Conservation (phyloP, 2,329 filamentous ascomycete genomes). For the Calonectria pteridis region DNA sequence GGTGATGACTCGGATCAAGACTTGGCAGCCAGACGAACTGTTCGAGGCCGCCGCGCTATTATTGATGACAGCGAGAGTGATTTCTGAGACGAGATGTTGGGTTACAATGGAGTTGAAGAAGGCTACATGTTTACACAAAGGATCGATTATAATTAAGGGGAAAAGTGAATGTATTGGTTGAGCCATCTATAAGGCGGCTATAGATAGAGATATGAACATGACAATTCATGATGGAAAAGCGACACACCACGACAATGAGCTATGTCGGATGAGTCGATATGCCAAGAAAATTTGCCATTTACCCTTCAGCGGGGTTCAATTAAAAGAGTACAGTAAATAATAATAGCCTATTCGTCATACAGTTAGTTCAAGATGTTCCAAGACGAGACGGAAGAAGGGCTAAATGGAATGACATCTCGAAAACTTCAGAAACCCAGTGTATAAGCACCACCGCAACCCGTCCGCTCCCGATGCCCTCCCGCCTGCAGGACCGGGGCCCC, state of each 20-base stretch:
- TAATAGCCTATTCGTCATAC: constrained; percentile 21
- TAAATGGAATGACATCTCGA: constrained; percentile 42
- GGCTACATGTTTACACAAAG: neutral
- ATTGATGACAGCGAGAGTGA: constrained; percentile 50
- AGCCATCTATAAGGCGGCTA: constrained; percentile 29
- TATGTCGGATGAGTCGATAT: neutral
- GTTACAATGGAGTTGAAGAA: constrained; percentile 5
- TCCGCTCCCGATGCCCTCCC: constrained; percentile 46
- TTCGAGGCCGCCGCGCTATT: constrained; percentile 46
- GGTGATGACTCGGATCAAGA: constrained; percentile 35
- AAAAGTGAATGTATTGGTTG: constrained; percentile 26
- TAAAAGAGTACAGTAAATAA: neutral
- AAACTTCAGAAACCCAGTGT: constrained; percentile 59
- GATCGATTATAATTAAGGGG: neutral
- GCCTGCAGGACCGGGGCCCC: constrained; percentile 32
- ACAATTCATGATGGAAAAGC: neutral
- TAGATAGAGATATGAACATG: neutral
- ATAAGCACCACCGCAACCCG: constrained; percentile 60
- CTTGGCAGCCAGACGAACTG: constrained; percentile 29
- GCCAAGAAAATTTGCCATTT: neutral
- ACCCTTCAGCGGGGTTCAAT: neutral
- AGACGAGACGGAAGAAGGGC: neutral
- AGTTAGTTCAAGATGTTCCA: constrained; percentile 31
- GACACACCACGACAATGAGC: constrained; percentile 3
- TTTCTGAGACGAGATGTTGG: constrained; percentile 27